Base-by-base conservation (phyloP, 192 early-diverging fungal genomes). In the Backusella luteola region DNA sequence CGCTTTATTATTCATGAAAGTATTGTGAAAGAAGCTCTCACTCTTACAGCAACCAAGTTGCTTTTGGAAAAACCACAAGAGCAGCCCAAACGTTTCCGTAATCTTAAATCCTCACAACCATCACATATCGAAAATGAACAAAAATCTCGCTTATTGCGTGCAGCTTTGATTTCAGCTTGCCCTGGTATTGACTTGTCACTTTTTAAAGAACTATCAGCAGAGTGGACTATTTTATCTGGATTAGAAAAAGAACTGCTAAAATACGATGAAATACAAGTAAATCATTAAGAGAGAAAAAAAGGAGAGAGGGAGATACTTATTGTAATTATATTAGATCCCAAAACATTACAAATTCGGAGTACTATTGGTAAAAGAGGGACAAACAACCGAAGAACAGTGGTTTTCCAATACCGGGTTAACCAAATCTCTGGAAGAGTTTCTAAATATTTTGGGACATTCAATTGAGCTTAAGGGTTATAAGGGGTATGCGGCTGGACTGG, bases 321-420 rank as follows among this genome's bases (percentile, higher is more conserved):
- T 3, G 2, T 32, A 32, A 32, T 67, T 38, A 19, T 19, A 39
- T 4, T 66, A 81, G 80, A 66, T 81, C 29, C 80, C 76, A 56
- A 74, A 77, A n/a, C 34, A 86, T 70, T 94, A 94, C 80, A 94
- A 94, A 74, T 91, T 94, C 85, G 93, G 93, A 7, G 88, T 94
- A 6, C 85, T 89, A 19, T 83, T 89, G 74, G 82, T 92, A 2
- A 81, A 56, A 29, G 80, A 85, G 6, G 87, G 88, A 12, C 93
- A 94, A 76, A 85, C 84, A n/a, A 90, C 81, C 17, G 93, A 94
- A 77, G 90, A 90, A 66, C 89, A 94, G 42, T 92, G 91, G 92
- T 90, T 94, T 72, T 79, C 81, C 34, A 94, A 94, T 81, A 81
- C 86, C 29, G 76, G 81, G 44, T 83, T 83, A 77, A 79, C 92